These are phyloP conservation scores for Boletus reticuloceps DNA, from an alignment of 768 basidiomycete genomes.

Conservation along the genomic window DNA sequence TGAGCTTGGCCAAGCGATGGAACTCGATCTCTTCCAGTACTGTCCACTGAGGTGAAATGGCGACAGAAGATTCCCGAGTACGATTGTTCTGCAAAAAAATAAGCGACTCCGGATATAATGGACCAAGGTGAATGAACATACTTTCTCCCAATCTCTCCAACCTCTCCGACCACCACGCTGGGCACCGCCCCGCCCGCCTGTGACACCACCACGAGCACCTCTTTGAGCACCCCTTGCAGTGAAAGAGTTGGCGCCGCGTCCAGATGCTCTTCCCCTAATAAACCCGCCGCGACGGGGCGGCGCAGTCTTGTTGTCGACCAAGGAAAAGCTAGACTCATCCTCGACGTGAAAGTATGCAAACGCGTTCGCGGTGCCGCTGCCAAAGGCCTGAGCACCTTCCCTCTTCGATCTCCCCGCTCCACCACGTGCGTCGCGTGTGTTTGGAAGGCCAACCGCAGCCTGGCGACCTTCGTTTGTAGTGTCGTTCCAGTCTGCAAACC, in stretches of 20 bases:
- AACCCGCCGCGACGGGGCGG: slow-evolving; percentile 72
- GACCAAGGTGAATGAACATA: slow-evolving; percentile 28
- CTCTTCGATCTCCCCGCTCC: slow-evolving; percentile 58
- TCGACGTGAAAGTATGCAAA: slow-evolving; percentile 98
- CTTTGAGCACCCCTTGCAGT: slow-evolving; percentile 43
- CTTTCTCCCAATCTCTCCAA: slow-evolving; percentile 96
- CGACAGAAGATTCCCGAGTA: slow-evolving; percentile 88
- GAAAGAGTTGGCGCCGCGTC: slow-evolving; percentile 36
- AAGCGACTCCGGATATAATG: not conserved
- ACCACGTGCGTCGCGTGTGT: slow-evolving; percentile 48
- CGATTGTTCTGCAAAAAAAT: slow-evolving; percentile 59
- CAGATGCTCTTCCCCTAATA: slow-evolving; percentile 45
- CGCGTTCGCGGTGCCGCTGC: slow-evolving; percentile 84
- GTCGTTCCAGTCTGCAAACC: slow-evolving; percentile 98
- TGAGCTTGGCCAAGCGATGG: slow-evolving; percentile 83
- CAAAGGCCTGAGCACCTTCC: slow-evolving; percentile 82
- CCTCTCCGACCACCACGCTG: slow-evolving; percentile 52
- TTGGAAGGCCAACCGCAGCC: slow-evolving; percentile 46
- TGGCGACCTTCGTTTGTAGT: slow-evolving; percentile 62
- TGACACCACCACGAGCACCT: slow-evolving; percentile 43
- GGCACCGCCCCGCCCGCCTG: slow-evolving; percentile 43
- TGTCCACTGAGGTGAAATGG: slow-evolving; percentile 89
- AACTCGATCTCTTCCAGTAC: slow-evolving; percentile 98
- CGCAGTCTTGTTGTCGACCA: slow-evolving; percentile 86
- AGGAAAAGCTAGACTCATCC: slow-evolving; percentile 94